A percentile compares a stretch with the other conserved stretches of the same genome.
phyloP scores from a whole-genome alignment of 176 grass and related monocot species.

The Lolium perenne region DNA sequence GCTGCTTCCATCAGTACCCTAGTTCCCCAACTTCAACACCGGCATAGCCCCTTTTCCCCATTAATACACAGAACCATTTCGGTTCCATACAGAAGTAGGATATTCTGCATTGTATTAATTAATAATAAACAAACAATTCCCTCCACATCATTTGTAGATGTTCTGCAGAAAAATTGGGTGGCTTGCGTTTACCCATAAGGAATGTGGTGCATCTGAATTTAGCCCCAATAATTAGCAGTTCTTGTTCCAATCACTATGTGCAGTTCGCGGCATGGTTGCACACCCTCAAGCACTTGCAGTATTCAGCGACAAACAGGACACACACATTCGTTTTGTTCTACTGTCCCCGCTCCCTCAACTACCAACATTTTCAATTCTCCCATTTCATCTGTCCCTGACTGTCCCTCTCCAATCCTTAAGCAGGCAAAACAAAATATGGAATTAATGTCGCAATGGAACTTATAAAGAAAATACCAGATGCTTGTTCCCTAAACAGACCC shows the following conservation, averaged over 20 bases:
- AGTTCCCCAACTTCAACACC: not conserved
- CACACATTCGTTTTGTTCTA: not conserved
- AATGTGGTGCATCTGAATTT: not conserved
- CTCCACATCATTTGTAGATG: not conserved
- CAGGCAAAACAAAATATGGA: no score
- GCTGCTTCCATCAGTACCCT: not conserved
- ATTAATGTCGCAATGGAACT: no score
- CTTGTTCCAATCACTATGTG: not conserved
- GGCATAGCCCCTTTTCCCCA: not conserved
- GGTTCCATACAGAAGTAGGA: not conserved
- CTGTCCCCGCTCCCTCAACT: no score
- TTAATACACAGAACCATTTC: not conserved
- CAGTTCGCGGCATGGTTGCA: not conserved
- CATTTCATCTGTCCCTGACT: no score
- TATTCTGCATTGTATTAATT: not conserved
- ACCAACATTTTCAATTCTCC: no score
- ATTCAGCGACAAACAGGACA: not conserved
- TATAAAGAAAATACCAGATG: no score
- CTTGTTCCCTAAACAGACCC: no score
- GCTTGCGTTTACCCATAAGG: not conserved
- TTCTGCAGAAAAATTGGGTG: not conserved
- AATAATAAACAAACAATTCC: not conserved
- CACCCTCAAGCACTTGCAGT: not conserved
- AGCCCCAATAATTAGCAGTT: not conserved
- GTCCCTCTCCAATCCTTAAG: no score